Conservation (phyloP, 1,139 yeast genomes). For the Debaryomycetaceae sp. region DNA sequence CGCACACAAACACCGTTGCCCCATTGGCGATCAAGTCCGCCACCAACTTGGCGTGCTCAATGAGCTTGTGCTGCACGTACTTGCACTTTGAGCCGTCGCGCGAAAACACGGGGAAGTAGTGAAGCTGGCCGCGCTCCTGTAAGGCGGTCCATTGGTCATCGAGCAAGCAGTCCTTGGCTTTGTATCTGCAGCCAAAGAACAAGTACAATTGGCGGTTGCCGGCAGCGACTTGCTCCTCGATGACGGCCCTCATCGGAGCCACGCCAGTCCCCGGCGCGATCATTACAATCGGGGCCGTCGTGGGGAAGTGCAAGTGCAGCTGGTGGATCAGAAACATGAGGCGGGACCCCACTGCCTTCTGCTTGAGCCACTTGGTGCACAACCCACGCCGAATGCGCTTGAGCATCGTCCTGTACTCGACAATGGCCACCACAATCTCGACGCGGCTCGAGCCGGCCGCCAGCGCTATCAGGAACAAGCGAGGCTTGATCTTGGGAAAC, state of each 20-base stretch:
- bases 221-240: constrained; percentile 24
- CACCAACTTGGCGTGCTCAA: constrained; percentile 42
- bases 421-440: constrained; percentile 76
- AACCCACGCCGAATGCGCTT: constrained; percentile 75
- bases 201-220: constrained; percentile 30
- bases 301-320: constrained; percentile 35
- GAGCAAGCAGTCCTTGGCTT: constrained; percentile 66
- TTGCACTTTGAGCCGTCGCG: constrained; percentile 36
- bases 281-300: constrained; percentile 55
- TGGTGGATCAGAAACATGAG: constrained; percentile 55
- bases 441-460: constrained; percentile 25
- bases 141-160: constrained; percentile 47
- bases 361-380: constrained; percentile 74
- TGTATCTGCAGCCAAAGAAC: constrained; percentile 74
- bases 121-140: constrained; percentile 26
- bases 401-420: constrained; percentile 79
- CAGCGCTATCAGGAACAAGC: constrained; percentile 82
- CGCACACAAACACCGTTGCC: constrained; percentile 76
- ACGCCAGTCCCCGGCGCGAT: constrained; percentile 91
- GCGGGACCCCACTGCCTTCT: constrained; percentile 41
- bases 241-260: constrained; percentile 77
- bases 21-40: constrained; percentile 50
- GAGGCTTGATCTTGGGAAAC: constrained; percentile 72
- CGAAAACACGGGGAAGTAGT: constrained; percentile 57
- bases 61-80: constrained; percentile 74